Conservation (phyloP, 2,329 filamentous ascomycete genomes). For the Leptographium flavum region DNA sequence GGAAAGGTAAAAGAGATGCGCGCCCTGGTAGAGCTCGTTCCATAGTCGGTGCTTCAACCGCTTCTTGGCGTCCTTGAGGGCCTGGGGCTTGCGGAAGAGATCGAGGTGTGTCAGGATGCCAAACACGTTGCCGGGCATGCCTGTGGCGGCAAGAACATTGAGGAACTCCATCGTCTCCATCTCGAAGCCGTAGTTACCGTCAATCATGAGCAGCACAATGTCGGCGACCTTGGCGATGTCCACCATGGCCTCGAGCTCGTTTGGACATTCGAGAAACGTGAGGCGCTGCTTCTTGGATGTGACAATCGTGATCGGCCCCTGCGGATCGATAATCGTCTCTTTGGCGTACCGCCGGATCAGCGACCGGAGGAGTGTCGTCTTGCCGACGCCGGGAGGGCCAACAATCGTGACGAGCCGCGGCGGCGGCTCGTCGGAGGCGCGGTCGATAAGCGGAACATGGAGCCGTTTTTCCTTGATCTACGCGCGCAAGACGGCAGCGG, state of each 20-base stretch:
- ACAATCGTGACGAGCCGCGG: constrained; percentile 88
- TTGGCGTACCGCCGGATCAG: constrained; percentile 90
- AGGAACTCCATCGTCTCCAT: constrained; percentile 99
- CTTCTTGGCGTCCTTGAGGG: constrained; percentile 89
- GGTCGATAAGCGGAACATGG: constrained; percentile 92
- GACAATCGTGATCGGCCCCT: constrained; percentile 87
- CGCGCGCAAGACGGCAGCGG: background rate
- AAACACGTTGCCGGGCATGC: constrained; percentile 98
- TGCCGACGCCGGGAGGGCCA: constrained; percentile 50
- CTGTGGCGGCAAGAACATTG: constrained; percentile 81
- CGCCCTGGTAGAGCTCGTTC: constrained; percentile 93
- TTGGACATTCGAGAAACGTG: constrained; percentile 95
- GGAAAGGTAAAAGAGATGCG: constrained; percentile 91
- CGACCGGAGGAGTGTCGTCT: constrained; percentile 45
- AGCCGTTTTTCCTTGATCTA: constrained; percentile 89
- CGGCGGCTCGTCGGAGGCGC: constrained; percentile 86
- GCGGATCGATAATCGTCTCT: constrained; percentile 78
- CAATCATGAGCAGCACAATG: constrained; percentile 94
- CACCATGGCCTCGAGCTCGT: constrained; percentile 91
- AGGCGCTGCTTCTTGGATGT: constrained; percentile 91
- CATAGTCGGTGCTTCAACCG: constrained; percentile 88
- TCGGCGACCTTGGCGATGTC: constrained; percentile 95
- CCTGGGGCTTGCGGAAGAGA: constrained; percentile 85
- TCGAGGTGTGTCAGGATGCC: constrained; percentile 94
- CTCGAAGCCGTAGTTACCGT: constrained; percentile 96